Conservation (phyloP, 2,329 filamentous ascomycete genomes). For the Colletotrichum shisoi region DNA sequence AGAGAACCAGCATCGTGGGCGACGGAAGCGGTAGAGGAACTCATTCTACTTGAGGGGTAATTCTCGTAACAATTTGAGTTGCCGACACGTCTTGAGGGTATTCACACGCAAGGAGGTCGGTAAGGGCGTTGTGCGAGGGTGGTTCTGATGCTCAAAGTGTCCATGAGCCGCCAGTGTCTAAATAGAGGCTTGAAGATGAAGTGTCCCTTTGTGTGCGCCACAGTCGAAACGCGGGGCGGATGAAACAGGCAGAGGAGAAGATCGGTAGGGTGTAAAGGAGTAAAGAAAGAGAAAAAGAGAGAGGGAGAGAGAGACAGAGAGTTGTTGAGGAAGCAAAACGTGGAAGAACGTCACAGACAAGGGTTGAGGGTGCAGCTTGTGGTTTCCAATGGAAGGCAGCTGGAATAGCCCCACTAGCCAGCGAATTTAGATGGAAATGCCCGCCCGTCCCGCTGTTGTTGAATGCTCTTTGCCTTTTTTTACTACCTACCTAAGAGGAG, state of each 20-base stretch:
- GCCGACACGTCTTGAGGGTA: constrained; percentile 15
- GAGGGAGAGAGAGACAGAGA: constrained; percentile 4
- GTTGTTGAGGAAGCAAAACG: constrained; percentile 19
- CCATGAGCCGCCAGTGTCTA: constrained; percentile 36
- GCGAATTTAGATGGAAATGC: constrained; percentile 26
- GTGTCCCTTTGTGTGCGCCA: constrained; percentile 6
- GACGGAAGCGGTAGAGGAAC: constrained; percentile 38
- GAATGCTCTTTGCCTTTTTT: constrained; percentile 8
- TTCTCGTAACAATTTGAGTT: neutral
- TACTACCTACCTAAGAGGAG: neutral
- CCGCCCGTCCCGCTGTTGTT: constrained; percentile 28
- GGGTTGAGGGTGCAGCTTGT: constrained; percentile 19
- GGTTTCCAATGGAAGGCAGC: constrained; percentile 23
- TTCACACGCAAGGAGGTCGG: constrained; percentile 38
- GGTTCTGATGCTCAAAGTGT: constrained; percentile 33
- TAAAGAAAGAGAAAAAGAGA: neutral
- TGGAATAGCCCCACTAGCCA: constrained; percentile 19
- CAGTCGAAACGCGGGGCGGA: neutral
- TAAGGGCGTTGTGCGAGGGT: constrained; percentile 35
- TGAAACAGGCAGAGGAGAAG: neutral
- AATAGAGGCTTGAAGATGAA: constrained; percentile 15
- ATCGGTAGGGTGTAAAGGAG: neutral
- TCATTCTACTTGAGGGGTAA: constrained; percentile 38
- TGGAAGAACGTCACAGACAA: constrained; percentile 33
- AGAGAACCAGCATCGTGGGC: constrained; percentile 31